Evolutionary conservation across 805 yeast genomes (phyloP).

Genomic region (Dipodascus albidus): DNA sequence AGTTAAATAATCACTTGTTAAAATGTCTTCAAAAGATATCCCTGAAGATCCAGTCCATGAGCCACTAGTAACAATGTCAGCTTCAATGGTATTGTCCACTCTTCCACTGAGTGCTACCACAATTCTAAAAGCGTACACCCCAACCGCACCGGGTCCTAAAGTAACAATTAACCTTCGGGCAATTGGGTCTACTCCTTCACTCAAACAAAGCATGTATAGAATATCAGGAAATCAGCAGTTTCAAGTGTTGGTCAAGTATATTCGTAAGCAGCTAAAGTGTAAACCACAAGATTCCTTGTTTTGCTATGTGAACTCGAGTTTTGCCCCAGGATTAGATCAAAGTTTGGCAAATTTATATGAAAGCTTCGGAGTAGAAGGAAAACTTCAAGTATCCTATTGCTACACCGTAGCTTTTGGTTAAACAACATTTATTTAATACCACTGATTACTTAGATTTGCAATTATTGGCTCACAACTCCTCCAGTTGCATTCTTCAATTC

Average conservation of each 20-base stretch:
- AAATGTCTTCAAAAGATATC: conserved; percentile 11
- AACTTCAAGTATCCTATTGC: conserved; percentile 17
- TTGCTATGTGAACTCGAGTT: conserved; percentile 29
- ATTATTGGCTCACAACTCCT: too few species aligned
- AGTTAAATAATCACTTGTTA: too few species aligned
- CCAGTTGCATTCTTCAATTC: too few species aligned
- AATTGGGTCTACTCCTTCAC: conserved; percentile 41
- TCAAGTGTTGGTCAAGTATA: conserved; percentile 33
- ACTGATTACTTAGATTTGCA: too few species aligned
- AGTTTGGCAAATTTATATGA: conserved; percentile 22
- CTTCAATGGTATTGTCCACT: conserved; percentile 22
- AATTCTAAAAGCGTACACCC: conserved; percentile 18
- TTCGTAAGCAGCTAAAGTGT: conserved; percentile 28
- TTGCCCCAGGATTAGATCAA: conserved; percentile 31
- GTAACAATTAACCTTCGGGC: conserved; percentile 39
- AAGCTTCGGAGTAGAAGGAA: conserved; percentile 16
- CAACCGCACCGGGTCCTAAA: conserved; percentile 9
- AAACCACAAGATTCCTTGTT: conserved; percentile 23
- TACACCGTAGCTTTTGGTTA: conserved; percentile 20
- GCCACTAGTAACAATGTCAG: conserved; percentile 21
- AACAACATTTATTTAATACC: too few species aligned
- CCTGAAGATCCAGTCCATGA: conserved; percentile 22
- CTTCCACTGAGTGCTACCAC: conserved; percentile 22
- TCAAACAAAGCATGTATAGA: conserved; percentile 35
- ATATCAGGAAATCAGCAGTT: conserved; percentile 36